Base-by-base conservation (phyloP, 2,329 filamentous ascomycete genomes). In the Beauveria pseudobassiana region DNA sequence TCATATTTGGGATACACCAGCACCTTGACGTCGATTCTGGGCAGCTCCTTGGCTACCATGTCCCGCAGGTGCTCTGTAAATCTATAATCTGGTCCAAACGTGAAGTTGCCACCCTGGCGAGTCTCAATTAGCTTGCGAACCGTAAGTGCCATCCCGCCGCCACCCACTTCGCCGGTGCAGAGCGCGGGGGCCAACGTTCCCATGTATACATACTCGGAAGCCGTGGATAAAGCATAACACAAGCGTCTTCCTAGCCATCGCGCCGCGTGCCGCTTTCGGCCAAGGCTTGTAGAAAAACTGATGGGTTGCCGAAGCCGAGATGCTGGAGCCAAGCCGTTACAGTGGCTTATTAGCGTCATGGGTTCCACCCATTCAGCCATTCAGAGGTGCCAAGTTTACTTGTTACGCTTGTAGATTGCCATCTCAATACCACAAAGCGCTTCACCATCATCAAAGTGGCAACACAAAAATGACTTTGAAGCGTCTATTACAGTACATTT, bases 181-280 rank as follows among this genome's bases (percentile, higher is more conserved):
- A 34, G 10, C 10, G 30, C 9, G 3, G 18, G 30, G 12, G 34
- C 30, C 38, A 18, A 16, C 18, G 14, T 20, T 18, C 26, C 28
- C 28, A 14, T 28, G 24, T 1, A 18, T 38, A 64, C 68, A 48
- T 69, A 86, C 85, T 82, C 95, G 91, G 83, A 96, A 96, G 72
- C 91, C 91, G 74, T 96, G 91, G 64, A 95, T 90, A 74, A 95
- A 95, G 71, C 89, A 90, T 63, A 96, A 77, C 45, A 96, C 76
- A 43, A 96, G 76, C 63, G 89, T 95, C 77, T 90, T 92, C 79
- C 88, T 89, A 83, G 87, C 87, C 63, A 61, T 61, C 20, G 7
- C 42, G 40, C 38, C 48, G 38, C 28, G 50, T 14, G 12, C 26
- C 6, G 20, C 49, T n/a, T 26, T 22, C 42, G n/a, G 20, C 26